phyloP scores from a whole-genome alignment of 305 asterid genomes.

The Fraxinus sp. region DNA sequence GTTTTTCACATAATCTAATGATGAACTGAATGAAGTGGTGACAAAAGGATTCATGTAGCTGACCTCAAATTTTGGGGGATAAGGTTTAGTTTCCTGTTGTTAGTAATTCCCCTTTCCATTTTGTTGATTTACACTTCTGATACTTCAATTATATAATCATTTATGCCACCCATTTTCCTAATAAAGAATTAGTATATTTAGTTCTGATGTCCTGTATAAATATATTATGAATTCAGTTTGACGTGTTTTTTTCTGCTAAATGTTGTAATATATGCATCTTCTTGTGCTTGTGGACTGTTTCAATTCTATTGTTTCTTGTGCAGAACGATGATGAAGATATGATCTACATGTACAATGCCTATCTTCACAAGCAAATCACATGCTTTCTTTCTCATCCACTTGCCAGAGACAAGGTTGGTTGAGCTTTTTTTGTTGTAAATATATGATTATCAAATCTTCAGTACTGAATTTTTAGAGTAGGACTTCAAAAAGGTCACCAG shows the following conservation, averaged over 20 bases:
- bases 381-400: conserved; percentile 89
- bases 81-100: not conserved
- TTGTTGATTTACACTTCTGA: conserved; percentile 11
- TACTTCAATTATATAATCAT: not conserved
- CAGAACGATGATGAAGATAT: conserved; percentile 96
- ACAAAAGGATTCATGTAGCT: not conserved
- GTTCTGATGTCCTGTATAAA: not conserved
- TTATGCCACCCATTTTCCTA: conserved; percentile 3
- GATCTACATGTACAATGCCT: conserved; percentile 86
- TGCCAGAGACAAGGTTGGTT: conserved; percentile 86
- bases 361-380: conserved; percentile 83
- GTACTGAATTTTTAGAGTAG: not conserved
- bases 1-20: not conserved
- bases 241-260: not conserved
- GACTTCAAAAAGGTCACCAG: conserved; percentile 9
- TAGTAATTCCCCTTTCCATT: not conserved
- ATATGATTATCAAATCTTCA: not conserved
- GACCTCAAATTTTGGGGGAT: not conserved
- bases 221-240: not conserved
- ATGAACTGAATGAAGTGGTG: not conserved
- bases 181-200: not conserved
- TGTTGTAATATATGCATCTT: conserved; percentile 21
- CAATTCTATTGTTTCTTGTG: conserved; percentile 29
- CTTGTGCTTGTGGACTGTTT: conserved; percentile 25
- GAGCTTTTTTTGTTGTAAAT: conserved; percentile 15